phyloP scores from a whole-genome alignment of 208 protist species.

The Leishmania arabica region DNA sequence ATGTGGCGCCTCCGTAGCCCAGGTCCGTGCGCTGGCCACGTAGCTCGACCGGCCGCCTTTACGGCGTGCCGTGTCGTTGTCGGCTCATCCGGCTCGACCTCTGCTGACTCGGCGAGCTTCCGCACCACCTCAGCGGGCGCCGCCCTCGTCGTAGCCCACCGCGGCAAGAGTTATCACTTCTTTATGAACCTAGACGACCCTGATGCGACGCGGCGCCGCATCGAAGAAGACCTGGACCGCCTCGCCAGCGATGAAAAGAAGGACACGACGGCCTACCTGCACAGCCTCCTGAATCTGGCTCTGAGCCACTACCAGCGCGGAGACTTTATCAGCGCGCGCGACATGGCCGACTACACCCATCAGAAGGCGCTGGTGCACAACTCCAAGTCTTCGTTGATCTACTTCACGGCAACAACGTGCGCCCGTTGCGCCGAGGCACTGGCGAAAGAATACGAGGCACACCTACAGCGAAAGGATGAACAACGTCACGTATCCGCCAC shows the following conservation, averaged over 20 bases:
- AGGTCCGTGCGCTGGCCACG: background rate
- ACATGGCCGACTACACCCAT: constrained; percentile 63
- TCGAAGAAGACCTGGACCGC: constrained; percentile 57
- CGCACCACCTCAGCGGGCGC: background rate
- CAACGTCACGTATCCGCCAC: constrained; percentile 29
- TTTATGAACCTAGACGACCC: constrained; percentile 83
- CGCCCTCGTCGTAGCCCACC: constrained; percentile 12
- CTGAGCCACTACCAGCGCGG: constrained; percentile 66
- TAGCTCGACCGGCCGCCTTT: background rate
- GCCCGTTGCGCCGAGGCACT: constrained; percentile 44
- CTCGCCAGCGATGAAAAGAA: constrained; percentile 52
- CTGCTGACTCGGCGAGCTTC: background rate
- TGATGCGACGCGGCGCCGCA: constrained; percentile 63
- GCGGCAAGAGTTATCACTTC: constrained; percentile 65
- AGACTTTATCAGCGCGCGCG: constrained; percentile 63
- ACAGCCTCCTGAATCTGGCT: constrained; percentile 71
- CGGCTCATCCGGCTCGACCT: background rate
- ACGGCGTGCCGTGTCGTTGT: constrained; percentile 9
- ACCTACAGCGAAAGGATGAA: constrained; percentile 41
- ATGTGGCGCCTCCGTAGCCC: constrained; percentile 3
- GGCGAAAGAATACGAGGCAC: constrained; percentile 62
- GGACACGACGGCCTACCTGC: constrained; percentile 63
- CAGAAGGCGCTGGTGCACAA: constrained; percentile 47
- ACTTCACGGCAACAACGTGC: constrained; percentile 75
- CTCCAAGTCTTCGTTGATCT: constrained; percentile 56